Evolutionary conservation across 2,329 filamentous ascomycete genomes (phyloP).

Genomic region (Aspergillus eucalypticola): DNA sequence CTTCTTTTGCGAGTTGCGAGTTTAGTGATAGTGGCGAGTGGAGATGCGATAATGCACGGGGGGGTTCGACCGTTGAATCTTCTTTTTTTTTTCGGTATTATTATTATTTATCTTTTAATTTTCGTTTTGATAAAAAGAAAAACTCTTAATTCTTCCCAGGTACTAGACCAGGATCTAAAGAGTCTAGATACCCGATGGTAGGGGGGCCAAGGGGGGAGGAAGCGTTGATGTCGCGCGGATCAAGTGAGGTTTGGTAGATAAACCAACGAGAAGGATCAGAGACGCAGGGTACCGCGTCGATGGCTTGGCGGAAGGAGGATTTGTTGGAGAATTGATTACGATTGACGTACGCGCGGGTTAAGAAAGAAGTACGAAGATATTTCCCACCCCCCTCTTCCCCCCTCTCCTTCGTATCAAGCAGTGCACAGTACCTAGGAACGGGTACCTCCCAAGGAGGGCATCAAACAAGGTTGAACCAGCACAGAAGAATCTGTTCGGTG

Average conservation of each 20-base stretch:
- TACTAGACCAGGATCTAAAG: neutral
- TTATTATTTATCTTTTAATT: too few species aligned
- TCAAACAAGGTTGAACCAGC: neutral
- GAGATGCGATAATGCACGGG: neutral
- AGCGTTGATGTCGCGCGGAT: too few species aligned
- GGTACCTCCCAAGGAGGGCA: neutral
- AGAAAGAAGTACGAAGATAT: neutral
- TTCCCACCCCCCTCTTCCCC: neutral
- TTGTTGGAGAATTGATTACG: neutral
- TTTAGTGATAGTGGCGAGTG: neutral
- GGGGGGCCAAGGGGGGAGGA: neutral
- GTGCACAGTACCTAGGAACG: neutral
- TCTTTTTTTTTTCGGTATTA: too few species aligned
- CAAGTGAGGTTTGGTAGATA: neutral
- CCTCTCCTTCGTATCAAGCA: neutral
- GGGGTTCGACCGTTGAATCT: neutral
- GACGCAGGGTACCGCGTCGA: constrained; percentile 1
- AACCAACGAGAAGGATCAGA: neutral
- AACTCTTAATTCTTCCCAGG: neutral
- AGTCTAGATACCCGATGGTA: neutral
- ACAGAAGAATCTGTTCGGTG: neutral
- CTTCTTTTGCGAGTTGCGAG: neutral
- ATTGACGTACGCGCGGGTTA: neutral
- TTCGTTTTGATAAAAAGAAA: too few species aligned
- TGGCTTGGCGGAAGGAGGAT: constrained; percentile 1